Evolutionary conservation across 2,329 filamentous ascomycete species (phyloP), one percentile per base, ranked within the genome.

Genomic region (Calonectria leucothoes): DNA sequence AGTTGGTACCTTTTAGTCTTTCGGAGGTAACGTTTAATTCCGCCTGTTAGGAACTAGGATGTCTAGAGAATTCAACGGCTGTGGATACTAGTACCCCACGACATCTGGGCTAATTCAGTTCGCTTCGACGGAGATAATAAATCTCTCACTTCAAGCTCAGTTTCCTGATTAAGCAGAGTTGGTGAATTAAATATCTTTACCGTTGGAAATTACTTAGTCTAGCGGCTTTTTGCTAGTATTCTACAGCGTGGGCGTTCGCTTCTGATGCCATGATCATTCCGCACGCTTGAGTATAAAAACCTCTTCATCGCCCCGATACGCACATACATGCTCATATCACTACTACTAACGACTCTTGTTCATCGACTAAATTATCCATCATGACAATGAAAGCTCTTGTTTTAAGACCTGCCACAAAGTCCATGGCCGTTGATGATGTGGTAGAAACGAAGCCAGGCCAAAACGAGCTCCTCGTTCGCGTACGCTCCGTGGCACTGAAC

Each of bases 401-500:
- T 0, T 33, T 82, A 0, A 71, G 39, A 0, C 45, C 78, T 0
- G 10, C 69, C 1, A 27, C 48, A 0, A 29, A 59, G 8, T 49
- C 35, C 11, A 73, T 67, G 12, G 23, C 23, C 1, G 68, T 81
- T 8, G 65, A 74, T 7, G 67, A 81, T 20, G 7, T 81, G 20
- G 64, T 70, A 10, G 55, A 31, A 2, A 78, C 79, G 1, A 25
- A 23, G 2, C 77, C 77, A 2, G 23, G 51, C 0, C 8, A 55
- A 2, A 65, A 71, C 0, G 77, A 82, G 31, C 51, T 82, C 25
- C 67, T 82, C 0, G 52, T 82, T 3, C 74, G 63, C 0, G 76
- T 82, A 7, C 67, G 69, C 3, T 77, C 78, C 0, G 74, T 82
- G 39, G 80, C 81, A 0, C 65, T 82, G 5, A 82, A 82, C 3